Evolutionary conservation across 768 basidiomycete genomes (phyloP).

Genomic region (Boletus pseudo-olivaceus): DNA sequence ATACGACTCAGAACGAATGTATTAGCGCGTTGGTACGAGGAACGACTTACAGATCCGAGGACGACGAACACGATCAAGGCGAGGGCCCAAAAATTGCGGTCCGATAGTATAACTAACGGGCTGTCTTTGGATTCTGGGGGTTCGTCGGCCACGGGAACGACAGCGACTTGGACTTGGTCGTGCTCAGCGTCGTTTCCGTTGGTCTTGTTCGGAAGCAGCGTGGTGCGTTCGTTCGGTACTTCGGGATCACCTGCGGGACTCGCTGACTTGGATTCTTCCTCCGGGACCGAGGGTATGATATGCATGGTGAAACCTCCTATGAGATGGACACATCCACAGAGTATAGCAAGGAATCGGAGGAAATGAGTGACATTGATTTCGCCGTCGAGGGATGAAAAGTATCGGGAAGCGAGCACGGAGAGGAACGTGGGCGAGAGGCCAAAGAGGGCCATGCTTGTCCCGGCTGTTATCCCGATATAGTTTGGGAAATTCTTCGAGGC

Average conservation of each 20-base stretch:
- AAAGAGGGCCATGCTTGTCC: conserved; percentile 66
- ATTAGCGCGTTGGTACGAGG: no score
- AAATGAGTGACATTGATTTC: conserved; percentile 49
- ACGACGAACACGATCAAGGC: conserved; percentile 45
- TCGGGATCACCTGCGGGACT: conserved; percentile 12
- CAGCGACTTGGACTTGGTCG: conserved; percentile 16
- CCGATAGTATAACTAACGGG: conserved; percentile 45
- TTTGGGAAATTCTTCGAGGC: conserved; percentile 68
- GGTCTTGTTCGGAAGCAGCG: conserved; percentile 28
- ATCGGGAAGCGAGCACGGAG: conserved; percentile 57
- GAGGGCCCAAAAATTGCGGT: conserved; percentile 66
- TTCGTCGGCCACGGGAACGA: conserved; percentile 27
- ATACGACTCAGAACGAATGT: neutral
- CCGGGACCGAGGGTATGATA: conserved; percentile 8
- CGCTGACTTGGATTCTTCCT: neutral
- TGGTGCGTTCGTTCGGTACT: conserved; percentile 26
- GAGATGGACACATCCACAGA: conserved; percentile 51
- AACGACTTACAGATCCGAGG: conserved; percentile 63
- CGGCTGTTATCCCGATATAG: conserved; percentile 63
- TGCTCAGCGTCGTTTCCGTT: conserved; percentile 10
- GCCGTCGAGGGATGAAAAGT: conserved; percentile 48
- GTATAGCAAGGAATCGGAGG: conserved; percentile 53
- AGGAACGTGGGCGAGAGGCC: conserved; percentile 80
- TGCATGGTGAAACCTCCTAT: conserved; percentile 48
- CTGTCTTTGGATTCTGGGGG: conserved; percentile 17